These are phyloP conservation scores for Aspergillus sparsus DNA, from an alignment of 495 filamentous ascomycete genomes.

Conservation along the genomic window DNA sequence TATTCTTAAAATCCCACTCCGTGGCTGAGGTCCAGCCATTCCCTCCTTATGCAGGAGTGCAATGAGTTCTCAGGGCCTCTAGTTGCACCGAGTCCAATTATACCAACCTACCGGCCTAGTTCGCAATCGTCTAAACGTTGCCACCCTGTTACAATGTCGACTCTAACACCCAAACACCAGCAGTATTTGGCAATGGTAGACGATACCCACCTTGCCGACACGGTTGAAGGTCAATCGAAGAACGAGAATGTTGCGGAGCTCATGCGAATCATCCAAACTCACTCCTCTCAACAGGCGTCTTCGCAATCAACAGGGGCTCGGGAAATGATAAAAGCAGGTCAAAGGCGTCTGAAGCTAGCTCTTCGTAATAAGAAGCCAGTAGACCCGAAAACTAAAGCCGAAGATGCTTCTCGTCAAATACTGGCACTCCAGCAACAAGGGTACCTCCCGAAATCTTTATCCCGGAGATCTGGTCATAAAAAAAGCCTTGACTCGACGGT, in stretches of 20 bases:
- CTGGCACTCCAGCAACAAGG: conserved; percentile 43
- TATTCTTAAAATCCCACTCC: conserved; percentile 25
- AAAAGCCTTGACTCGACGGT: conserved; percentile 18
- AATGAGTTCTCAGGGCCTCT: conserved; percentile 31
- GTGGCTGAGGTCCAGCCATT: conserved; percentile 14
- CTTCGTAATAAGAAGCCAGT: conserved; percentile 41
- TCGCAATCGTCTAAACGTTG: conserved; percentile 31
- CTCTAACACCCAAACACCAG: conserved; percentile 24
- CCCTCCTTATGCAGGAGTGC: conserved; percentile 37
- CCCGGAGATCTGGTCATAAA: conserved; percentile 18
- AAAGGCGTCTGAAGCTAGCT: conserved; percentile 42
- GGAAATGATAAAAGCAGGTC: conserved; percentile 42
- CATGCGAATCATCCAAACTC: conserved; percentile 42
- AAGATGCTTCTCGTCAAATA: conserved; percentile 36
- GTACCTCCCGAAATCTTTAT: conserved; percentile 26
- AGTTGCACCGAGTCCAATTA: conserved; percentile 45
- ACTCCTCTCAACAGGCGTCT: conserved; percentile 19
- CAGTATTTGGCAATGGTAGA: conserved; percentile 17
- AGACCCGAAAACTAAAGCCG: conserved; percentile 30
- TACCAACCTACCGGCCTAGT: conserved; percentile 42
- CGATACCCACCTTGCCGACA: conserved; percentile 22
- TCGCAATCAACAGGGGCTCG: conserved; percentile 24
- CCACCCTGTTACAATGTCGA: conserved; percentile 32
- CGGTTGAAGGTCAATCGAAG: conserved; percentile 28
- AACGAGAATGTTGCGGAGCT: conserved; percentile 42